Base-by-base conservation (phyloP, 1,284 basidiomycete genomes). In the Ustilago crameri region DNA sequence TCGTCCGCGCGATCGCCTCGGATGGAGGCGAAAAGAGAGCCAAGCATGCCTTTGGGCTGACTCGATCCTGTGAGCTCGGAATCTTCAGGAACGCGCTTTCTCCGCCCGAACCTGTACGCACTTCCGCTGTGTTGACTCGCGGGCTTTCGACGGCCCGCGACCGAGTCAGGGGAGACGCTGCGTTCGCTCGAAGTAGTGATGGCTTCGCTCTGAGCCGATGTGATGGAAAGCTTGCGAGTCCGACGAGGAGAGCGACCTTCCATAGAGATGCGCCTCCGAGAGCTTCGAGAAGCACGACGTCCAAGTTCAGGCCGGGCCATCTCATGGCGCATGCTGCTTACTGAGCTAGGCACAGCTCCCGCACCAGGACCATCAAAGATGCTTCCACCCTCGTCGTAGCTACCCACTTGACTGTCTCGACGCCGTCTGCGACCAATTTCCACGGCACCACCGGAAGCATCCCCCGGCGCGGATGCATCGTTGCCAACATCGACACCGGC, bases 331-430 rank as follows among this genome's bases (percentile, higher is more conserved):
- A 72, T 75, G 44, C 69, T 67, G 57, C 56, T 69, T 35, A 82
- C 65, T 7, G 75, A 78, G 51, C 78, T 80, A 15, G 81, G 81
- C 14, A 83, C 80, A 26, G 73, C 73, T 12, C 78, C 81, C 7
- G 79, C 80, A 9, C 71, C 56, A 0, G 81, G 81, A 7, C 81
- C 81, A 30, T 83, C 81, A 46, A 82, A 83, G 56, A 83, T 77
- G 45, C 75, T 77, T 20, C 64, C 77, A 9, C 30, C 50, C 38
- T 81, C 78, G 24, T 80, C 80, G 50, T 83, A 83, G 68, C 76
- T 80, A 23, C 75, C 78, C 5, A 83, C 74, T 40, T 83, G 81
- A 37, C 78, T 80, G 42, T 83, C 81, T 35, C 79, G 47, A 14
- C 79, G 59, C 3, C 65, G 54, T 32, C 80, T 59, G 5, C 50